A percentile compares a stretch with the other conserved stretches of the same genome.
These are phyloP conservation scores for Paecilomyces fulvus DNA, from an alignment of 2,329 filamentous ascomycete genomes.

Conservation along the genomic window DNA sequence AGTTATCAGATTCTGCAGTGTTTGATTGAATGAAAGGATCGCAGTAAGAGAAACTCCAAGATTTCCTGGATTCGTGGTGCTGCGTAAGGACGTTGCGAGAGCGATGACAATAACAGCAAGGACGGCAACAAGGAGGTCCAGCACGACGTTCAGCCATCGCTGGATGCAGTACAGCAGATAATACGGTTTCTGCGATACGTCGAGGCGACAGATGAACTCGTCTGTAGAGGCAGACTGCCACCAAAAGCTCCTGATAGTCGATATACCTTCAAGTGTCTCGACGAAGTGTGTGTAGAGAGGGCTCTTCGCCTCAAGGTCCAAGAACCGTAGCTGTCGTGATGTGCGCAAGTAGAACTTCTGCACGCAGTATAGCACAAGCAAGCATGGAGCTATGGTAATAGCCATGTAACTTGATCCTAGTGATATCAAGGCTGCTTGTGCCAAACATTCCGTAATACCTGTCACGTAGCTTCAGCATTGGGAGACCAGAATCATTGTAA, in stretches of 20 bases:
- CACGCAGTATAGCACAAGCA: slow-evolving; percentile 13
- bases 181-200: slow-evolving; percentile 33
- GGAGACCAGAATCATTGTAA: neutral
- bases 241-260: slow-evolving; percentile 42
- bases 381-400: neutral
- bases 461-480: neutral
- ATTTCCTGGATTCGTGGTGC: neutral
- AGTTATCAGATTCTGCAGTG: slow-evolving; percentile 25
- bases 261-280: slow-evolving; percentile 39
- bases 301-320: slow-evolving; percentile 33
- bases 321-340: slow-evolving; percentile 32
- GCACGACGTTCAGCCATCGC: slow-evolving; percentile 30
- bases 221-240: slow-evolving; percentile 34
- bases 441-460: neutral
- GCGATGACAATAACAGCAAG: slow-evolving; percentile 8
- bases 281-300: slow-evolving; percentile 32
- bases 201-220: slow-evolving; percentile 28
- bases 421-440: neutral
- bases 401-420: slow-evolving; percentile 1
- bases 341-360: slow-evolving; percentile 34
- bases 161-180: slow-evolving; percentile 36
- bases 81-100: neutral
- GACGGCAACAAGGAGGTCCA: slow-evolving; percentile 20
- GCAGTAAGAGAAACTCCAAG: slow-evolving; percentile 7
- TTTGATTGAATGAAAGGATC: slow-evolving; percentile 33